Conservation (phyloP, 768 basidiomycete genomes). For the Termitomyces sp. region DNA sequence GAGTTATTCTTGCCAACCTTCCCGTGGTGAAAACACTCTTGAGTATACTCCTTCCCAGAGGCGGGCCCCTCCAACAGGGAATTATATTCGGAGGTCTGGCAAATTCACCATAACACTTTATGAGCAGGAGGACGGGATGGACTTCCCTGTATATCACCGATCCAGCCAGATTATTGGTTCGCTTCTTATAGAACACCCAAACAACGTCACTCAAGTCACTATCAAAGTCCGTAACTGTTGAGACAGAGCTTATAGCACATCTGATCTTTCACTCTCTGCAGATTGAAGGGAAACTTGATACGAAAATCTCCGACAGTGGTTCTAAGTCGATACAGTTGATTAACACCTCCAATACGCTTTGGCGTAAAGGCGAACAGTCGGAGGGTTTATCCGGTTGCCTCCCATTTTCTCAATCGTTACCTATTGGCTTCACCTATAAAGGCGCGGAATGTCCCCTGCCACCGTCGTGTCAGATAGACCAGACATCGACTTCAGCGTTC, state of each 20-base stretch:
- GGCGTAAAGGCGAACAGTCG: constrained; percentile 17
- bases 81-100: constrained; percentile 34
- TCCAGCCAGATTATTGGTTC: constrained; percentile 35
- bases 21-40: constrained; percentile 47
- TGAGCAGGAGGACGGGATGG: constrained; percentile 37
- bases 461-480: constrained; percentile 37
- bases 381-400: constrained; percentile 25
- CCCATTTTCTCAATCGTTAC: constrained; percentile 41
- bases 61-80: constrained; percentile 29
- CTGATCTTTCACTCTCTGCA: constrained; percentile 15
- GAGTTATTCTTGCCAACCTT: constrained; percentile 50
- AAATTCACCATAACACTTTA: constrained; percentile 37
- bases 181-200: constrained; percentile 33
- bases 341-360: constrained; percentile 28
- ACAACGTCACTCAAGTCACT: constrained; percentile 35
- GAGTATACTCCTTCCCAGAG: constrained; percentile 36
- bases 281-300: constrained; percentile 39
- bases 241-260: neutral
- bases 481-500: constrained; percentile 30
- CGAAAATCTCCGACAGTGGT: constrained; percentile 33
- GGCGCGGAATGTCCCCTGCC: constrained; percentile 35
- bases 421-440: constrained; percentile 37
- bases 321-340: constrained; percentile 28
- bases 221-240: constrained; percentile 34
- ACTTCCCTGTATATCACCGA: constrained; percentile 41